Percentiles rank a stretch among this genome's conserved stretches.
These are phyloP conservation scores for Physcomitrellopsis africana DNA, from an alignment of 225 moss, liverwort and hornwort species.

Conservation along the genomic window DNA sequence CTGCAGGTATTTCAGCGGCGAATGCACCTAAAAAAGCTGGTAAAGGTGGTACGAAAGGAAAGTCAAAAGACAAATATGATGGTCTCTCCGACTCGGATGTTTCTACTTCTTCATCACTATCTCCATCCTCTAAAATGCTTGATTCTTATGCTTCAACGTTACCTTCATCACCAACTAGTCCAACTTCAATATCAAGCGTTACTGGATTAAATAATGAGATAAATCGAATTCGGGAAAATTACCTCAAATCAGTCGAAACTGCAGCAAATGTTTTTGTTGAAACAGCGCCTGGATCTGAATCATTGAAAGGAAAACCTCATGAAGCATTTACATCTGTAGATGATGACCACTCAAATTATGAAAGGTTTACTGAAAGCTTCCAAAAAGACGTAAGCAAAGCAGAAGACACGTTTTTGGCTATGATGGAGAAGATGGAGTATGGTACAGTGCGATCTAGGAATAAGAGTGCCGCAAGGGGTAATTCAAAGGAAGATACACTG, in stretches of 20 bases:
- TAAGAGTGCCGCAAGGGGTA: neutral
- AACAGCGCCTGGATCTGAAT: neutral
- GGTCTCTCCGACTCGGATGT: too few species aligned
- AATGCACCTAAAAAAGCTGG: neutral
- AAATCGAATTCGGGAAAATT: neutral
- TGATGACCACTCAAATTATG: neutral
- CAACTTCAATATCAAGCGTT: too few species aligned
- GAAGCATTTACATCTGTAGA: neutral
- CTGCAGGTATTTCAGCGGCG: neutral
- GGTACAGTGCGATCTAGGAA: rapidly evolving
- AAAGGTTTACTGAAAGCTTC: neutral
- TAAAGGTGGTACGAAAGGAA: neutral
- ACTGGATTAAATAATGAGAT: too few species aligned
- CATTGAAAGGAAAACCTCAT: neutral
- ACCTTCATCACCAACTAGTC: too few species aligned
- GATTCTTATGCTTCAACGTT: too few species aligned
- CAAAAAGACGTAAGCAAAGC: neutral
- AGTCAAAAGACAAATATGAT: neutral
- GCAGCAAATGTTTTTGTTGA: neutral
- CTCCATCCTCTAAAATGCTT: too few species aligned
- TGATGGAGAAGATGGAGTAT: slow-evolving; percentile 9
- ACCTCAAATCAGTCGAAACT: neutral
- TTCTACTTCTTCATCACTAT: too few species aligned
- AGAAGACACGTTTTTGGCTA: slow-evolving; percentile 10
- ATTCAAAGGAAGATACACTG: neutral